Evolutionary conservation across 352 stramenopile genomes (phyloP).

Genomic region (Halophytophthora polymorphica): DNA sequence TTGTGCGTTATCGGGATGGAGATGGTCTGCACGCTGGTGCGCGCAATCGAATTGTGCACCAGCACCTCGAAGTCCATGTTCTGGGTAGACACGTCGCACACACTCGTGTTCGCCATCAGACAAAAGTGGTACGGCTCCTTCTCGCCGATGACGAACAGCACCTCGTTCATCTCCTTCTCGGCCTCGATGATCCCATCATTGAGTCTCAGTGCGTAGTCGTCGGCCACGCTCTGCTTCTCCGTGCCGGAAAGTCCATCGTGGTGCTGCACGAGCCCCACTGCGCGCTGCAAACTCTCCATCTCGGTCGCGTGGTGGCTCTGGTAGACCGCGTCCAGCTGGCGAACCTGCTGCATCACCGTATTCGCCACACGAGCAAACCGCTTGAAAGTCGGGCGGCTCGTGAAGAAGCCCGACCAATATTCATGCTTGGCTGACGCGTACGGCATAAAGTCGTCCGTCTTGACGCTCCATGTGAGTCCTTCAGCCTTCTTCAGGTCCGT

Average conservation of each 20-base stretch:
- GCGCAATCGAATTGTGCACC: conserved; percentile 66
- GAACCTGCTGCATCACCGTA: conserved; percentile 83
- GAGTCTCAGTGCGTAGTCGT: conserved; percentile 94
- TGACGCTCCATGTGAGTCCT: conserved; percentile 75
- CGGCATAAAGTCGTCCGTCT: conserved; percentile 97
- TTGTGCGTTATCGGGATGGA: conserved; percentile 55
- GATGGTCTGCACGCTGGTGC: conserved; percentile 55
- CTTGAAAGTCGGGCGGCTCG: conserved; percentile 92
- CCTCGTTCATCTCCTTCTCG: conserved; percentile 63
- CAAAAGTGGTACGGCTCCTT: conserved; percentile 68
- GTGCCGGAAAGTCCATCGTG: conserved; percentile 96
- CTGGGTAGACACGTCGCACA: conserved; percentile 79
- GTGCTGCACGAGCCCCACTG: conserved; percentile 93
- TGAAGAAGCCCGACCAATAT: conserved; percentile 97
- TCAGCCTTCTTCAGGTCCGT: conserved; percentile 91
- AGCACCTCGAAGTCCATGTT: conserved; percentile 68
- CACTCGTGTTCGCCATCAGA: conserved; percentile 87
- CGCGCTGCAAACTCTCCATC: conserved; percentile 78
- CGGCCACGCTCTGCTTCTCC: conserved; percentile 93
- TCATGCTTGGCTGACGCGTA: conserved; percentile 91
- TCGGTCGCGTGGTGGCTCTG: conserved; percentile 52
- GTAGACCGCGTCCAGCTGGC: conserved; percentile 89
- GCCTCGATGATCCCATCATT: conserved; percentile 74
- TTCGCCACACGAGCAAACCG: conserved; percentile 88
- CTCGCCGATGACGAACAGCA: conserved; percentile 74